Base-by-base conservation (phyloP, 1,284 basidiomycete species). In the Xanthoconium separans region DNA sequence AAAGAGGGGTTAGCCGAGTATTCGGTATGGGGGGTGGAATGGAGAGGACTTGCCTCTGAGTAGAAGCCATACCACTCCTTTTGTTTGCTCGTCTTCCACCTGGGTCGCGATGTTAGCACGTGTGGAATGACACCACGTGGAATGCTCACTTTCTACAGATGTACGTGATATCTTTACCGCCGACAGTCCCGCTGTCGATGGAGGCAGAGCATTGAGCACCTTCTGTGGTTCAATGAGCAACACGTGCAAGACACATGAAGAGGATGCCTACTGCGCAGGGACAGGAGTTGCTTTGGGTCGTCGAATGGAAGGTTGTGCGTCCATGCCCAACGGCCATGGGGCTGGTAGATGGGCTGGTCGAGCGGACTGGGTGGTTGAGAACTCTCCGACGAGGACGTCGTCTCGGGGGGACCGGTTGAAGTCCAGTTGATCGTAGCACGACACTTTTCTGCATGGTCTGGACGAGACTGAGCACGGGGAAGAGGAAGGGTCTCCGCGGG, bases 81-180 rank as follows among this genome's bases (percentile, higher is more conserved):
- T 50, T 71, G 65, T 37, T 62, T 62, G 51, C 61, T 65, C 48
- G 48, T 65, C 43, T 65, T 66, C 77, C 77, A 80, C 18, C 77
- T 80, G 52, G 4, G 54, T 50, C 6, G 29, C 41, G 27, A 43
- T 13, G 44, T 69, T 30, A 70, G 54, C 45, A 16, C 36, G 22
- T 11, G 42, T 15, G n/a, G 11, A 3, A n/a, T n/a, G 6, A 11
- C 47, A 39, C 11, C 18, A 18, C 31, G 39, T 3, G 40, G n/a
- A 40, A 40, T 2, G 22, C 77, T 61, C 56, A 81, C 80, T 68
- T 71, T 73, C 78, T 78, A 42, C 75, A 76, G 4, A 83, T 66
- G 56, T 79, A 80, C 22, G 68, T 75, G 27, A 81, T 65, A n/a
- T 63, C 61, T 16, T 68, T 67, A 50, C 65, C 61, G 3, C 63